A percentile compares a stretch with the other conserved stretches of the same genome.
phyloP scores from a whole-genome alignment of 2,329 filamentous ascomycete species.

The Sporothrix brunneoviolacea region DNA sequence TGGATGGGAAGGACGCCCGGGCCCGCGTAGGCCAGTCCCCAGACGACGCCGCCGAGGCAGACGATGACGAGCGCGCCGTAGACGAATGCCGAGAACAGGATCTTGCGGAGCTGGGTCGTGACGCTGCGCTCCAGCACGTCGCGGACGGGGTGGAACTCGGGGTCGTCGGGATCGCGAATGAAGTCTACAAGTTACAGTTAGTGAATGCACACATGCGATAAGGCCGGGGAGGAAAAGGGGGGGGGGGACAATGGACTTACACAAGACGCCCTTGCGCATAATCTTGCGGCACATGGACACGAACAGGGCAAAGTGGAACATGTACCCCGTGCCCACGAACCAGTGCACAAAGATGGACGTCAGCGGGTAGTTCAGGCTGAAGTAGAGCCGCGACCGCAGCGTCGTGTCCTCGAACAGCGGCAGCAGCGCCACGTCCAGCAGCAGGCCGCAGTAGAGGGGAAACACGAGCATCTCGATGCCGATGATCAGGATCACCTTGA shows the following conservation, averaged over 20 bases:
- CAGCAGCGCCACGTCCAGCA: constrained; percentile 81
- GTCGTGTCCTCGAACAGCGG: constrained; percentile 82
- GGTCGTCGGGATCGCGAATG: constrained; percentile 95
- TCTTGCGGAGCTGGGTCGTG: constrained; percentile 88
- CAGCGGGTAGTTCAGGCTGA: constrained; percentile 70
- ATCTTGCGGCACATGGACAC: constrained; percentile 99
- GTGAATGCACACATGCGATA: too few species aligned
- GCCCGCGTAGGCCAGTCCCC: constrained; percentile 68
- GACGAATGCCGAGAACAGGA: constrained; percentile 89
- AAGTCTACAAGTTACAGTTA: constrained; percentile 56
- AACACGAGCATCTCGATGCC: constrained; percentile 99
- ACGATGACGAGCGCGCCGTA: constrained; percentile 90
- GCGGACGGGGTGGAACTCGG: constrained; percentile 94
- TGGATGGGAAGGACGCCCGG: constrained; percentile 77
- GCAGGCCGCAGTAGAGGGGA: constrained; percentile 86
- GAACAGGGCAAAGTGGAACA: constrained; percentile 99
- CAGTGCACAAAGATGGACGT: constrained; percentile 96
- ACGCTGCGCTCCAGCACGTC: constrained; percentile 93
- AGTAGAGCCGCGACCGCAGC: constrained; percentile 67
- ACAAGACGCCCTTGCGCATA: constrained; percentile 88
- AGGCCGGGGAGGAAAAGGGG: neutral
- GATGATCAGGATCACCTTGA: constrained; percentile 97
- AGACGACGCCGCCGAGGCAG: constrained; percentile 91
- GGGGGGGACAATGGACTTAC: too few species aligned
- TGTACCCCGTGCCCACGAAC: constrained; percentile 98